Percentiles rank a stretch among this genome's conserved stretches.
Evolutionary conservation across 2,329 filamentous ascomycete genomes (phyloP).

Genomic region (Cercospora nicotianae): DNA sequence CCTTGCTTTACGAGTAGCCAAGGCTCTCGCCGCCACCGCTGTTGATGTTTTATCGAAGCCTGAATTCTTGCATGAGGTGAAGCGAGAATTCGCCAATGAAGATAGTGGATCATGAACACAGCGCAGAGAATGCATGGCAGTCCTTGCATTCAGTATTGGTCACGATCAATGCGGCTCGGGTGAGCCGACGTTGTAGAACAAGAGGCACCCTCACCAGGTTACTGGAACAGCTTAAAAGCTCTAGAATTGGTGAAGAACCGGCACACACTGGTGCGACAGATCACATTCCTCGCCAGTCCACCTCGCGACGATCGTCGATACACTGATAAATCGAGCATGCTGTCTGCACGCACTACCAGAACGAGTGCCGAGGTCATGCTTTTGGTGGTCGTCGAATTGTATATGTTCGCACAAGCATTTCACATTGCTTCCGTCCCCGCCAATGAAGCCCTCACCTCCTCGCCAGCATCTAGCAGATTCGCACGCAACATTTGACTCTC

Average conservation of each 20-base stretch:
- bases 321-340: not conserved
- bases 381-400: not conserved
- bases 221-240: not conserved
- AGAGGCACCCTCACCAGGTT: not conserved
- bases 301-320: not conserved
- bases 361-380: not conserved
- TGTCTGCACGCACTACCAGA: not conserved
- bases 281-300: not conserved
- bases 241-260: not conserved
- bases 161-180: not conserved
- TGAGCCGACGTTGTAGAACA: not conserved
- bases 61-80: conserved; percentile 30
- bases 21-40: conserved; percentile 42
- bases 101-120: not conserved
- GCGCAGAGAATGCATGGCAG: not conserved
- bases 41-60: conserved; percentile 39
- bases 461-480: not conserved
- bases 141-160: not conserved
- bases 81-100: conserved; percentile 37
- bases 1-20: conserved; percentile 38
- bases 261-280: not conserved
- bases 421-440: not conserved
- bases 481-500: not conserved
- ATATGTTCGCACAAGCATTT: not conserved
- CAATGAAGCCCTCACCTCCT: not conserved